phyloP scores from a whole-genome alignment of 768 basidiomycete species.

The Leccinellum albellum region DNA sequence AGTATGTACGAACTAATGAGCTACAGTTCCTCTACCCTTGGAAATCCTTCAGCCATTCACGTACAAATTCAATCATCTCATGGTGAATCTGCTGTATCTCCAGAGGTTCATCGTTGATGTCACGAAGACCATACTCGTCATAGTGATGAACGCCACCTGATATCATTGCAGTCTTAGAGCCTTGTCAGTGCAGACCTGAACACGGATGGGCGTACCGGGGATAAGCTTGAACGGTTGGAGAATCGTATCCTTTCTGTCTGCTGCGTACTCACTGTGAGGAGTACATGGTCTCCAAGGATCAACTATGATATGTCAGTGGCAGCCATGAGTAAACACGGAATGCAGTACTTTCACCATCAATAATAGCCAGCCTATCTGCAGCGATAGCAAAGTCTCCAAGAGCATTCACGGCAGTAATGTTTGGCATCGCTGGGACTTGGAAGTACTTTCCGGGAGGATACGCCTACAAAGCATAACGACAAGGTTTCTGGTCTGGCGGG shows the following conservation, averaged over 20 bases:
- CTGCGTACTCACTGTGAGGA: constrained; percentile 73
- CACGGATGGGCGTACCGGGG: constrained; percentile 50
- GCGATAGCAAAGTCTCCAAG: constrained; percentile 84
- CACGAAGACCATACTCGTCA: constrained; percentile 68
- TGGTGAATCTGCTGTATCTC: constrained; percentile 78
- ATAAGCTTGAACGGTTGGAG: constrained; percentile 84
- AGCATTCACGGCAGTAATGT: constrained; percentile 76
- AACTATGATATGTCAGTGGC: constrained; percentile 38
- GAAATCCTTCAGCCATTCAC: constrained; percentile 61
- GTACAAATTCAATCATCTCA: constrained; percentile 78
- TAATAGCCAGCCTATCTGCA: constrained; percentile 78
- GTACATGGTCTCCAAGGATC: constrained; percentile 91
- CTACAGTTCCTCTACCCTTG: constrained; percentile 11
- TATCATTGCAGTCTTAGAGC: background rate
- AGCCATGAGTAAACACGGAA: background rate
- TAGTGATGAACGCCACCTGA: constrained; percentile 67
- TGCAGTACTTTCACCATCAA: constrained; percentile 73
- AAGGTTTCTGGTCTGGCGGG: background rate
- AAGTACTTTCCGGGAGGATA: constrained; percentile 77
- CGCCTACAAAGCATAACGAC: constrained; percentile 40
- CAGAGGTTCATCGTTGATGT: constrained; percentile 62
- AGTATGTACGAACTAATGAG: background rate
- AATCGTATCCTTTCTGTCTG: constrained; percentile 64
- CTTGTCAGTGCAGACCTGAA: background rate
- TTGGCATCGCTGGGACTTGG: constrained; percentile 66